Evolutionary conservation across 2,329 filamentous ascomycete genomes (phyloP), one percentile per base, ranked within the genome.

Genomic region (Dissoconium aciculare): DNA sequence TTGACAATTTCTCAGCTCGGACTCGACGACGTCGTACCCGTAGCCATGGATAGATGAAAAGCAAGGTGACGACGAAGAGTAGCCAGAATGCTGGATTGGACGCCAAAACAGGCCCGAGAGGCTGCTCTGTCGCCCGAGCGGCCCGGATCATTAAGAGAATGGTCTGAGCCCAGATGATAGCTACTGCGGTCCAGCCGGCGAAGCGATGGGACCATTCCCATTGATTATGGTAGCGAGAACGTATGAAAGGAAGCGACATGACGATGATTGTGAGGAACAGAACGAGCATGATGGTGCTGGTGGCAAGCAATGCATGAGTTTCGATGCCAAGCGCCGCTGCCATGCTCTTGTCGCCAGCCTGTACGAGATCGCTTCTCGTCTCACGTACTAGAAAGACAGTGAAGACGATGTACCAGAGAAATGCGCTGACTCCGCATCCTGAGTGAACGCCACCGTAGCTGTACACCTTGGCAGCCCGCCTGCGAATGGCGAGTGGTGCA

Each of bases 161-260:
- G 5, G 67, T 63, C 36, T 78, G 67, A 0, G 57, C 63, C 67
- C 78, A 78, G 47, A 84, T 74, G 17, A 82, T 55, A 2, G 55
- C 60, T 4, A 83, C 59, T 6, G 70, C 62, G 8, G 65, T 60
- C 78, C 78, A 84, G n/a, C 77, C 78, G 4, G 66, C 66, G 51
- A 78, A 83, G 28, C 78, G 74, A 54, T 84, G 79, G 27, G 67
- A 67, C 28, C 69, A 55, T 56, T 84, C 79, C 48, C 82, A 84
- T 34, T 64, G 53, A 53, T 84, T 68, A 57, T 84, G 78, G 38
- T 65, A 61, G 27, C 60, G 65, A 41, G 63, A 60, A 13, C 79
- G 71, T 41, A 83, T 62, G 6, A 53, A 50, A 3, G 79, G 78
- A 49, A 75, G 66, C 2, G 79, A 74, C 30, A 72, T 67, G 27